Conservation (phyloP, 1,284 basidiomycete genomes). For the Mycosarcoma mackinlayi region DNA sequence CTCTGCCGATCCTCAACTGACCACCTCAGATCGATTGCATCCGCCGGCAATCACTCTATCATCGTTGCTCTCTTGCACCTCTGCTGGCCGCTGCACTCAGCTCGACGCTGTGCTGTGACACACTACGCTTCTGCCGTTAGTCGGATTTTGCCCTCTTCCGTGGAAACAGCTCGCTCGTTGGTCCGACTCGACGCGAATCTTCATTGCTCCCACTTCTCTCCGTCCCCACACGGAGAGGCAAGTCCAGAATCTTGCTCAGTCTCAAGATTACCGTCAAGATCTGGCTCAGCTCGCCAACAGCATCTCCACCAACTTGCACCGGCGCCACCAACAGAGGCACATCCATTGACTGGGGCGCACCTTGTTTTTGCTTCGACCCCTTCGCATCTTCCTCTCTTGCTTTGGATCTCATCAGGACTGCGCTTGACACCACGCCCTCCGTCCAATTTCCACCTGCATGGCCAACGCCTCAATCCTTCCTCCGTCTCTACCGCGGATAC, state of each 20-base stretch:
- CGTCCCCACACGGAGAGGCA: conserved; percentile 1
- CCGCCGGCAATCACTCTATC: background rate
- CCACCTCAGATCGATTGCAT: background rate
- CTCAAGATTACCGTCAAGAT: conserved; percentile 33
- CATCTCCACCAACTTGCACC: background rate
- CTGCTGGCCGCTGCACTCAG: background rate
- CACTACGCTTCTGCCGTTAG: background rate
- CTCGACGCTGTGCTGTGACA: background rate
- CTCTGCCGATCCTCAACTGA: background rate
- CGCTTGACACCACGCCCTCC: too few relatives aligned
- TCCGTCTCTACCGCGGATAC: background rate
- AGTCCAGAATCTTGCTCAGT: conserved; percentile 21
- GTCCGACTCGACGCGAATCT: conserved; percentile 1
- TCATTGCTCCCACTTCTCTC: background rate
- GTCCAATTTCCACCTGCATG: conserved; percentile 11
- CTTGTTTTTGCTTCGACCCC: too few relatives aligned
- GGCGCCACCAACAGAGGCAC: background rate
- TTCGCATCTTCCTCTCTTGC: background rate
- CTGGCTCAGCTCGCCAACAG: conserved; percentile 2
- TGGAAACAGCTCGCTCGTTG: background rate
- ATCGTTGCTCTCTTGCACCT: background rate
- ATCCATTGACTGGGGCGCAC: background rate
- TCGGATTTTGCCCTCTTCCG: too few relatives aligned
- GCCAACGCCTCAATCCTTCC: background rate
- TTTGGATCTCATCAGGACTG: too few relatives aligned